Conservation (phyloP, 2,329 filamentous ascomycete genomes). For the Microsporum audouinii region DNA sequence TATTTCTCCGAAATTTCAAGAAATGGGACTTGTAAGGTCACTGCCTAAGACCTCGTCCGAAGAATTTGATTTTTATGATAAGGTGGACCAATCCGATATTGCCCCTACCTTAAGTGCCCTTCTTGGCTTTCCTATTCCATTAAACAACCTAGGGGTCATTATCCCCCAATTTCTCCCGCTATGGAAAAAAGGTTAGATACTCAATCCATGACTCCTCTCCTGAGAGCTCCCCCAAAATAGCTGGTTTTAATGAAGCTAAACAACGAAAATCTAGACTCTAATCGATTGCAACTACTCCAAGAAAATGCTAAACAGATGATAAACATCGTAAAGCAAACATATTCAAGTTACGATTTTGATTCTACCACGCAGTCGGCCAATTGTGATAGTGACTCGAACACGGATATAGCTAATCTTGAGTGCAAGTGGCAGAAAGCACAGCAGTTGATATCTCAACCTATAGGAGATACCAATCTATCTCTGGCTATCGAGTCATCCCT, state of each 20-base stretch:
- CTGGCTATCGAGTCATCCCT: conserved; percentile 20
- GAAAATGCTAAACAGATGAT: conserved; percentile 74
- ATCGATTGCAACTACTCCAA: conserved; percentile 54
- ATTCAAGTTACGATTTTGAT: conserved; percentile 38
- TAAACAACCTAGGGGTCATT: conserved; percentile 81
- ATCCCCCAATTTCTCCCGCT: conserved; percentile 67
- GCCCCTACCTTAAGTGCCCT: conserved; percentile 79
- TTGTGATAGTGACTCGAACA: conserved; percentile 19
- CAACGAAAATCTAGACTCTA: too few relatives aligned
- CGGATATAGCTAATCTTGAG: conserved; percentile 46
- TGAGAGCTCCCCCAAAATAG: too few relatives aligned
- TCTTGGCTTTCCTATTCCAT: conserved; percentile 74
- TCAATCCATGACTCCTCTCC: not conserved
- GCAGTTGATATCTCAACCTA: conserved; percentile 15
- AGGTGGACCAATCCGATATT: conserved; percentile 88
- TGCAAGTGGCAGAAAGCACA: conserved; percentile 53
- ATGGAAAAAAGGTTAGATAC: conserved; percentile 52
- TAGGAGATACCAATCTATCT: conserved; percentile 6
- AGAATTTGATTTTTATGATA: conserved; percentile 73
- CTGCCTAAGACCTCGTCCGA: conserved; percentile 50
- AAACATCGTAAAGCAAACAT: conserved; percentile 62
- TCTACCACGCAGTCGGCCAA: conserved; percentile 4
- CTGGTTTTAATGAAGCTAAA: too few relatives aligned
- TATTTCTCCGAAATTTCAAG: conserved; percentile 67
- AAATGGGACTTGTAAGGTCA: conserved; percentile 35